A percentile compares a stretch with the other conserved stretches of the same genome.
phyloP scores from a whole-genome alignment of 2,329 filamentous ascomycete species.

The Botrytis squamosa region DNA sequence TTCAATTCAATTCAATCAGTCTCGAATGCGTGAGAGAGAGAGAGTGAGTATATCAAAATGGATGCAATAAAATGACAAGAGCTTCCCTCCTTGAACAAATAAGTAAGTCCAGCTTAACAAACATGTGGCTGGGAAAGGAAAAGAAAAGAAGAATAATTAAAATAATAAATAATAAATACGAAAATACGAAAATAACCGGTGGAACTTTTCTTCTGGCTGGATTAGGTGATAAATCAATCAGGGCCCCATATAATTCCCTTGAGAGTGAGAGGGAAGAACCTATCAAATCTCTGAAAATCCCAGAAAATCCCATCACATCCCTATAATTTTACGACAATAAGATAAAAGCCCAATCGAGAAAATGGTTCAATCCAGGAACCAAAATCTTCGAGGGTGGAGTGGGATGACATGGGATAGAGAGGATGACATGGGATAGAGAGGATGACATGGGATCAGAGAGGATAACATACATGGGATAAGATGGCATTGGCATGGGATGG shows the following conservation, averaged over 20 bases:
- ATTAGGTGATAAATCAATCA: neutral
- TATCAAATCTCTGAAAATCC: neutral
- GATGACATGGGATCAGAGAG: neutral
- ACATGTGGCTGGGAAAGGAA: slow-evolving; percentile 21
- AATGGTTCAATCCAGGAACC: neutral
- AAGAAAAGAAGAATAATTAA: neutral
- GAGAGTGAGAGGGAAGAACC: neutral
- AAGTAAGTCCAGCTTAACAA: neutral
- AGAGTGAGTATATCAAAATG: neutral
- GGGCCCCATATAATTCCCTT: neutral
- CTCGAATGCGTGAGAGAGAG: too few species aligned
- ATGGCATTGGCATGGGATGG: neutral
- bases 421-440: too few species aligned
- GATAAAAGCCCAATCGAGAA: neutral
- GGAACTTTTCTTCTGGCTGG: neutral
- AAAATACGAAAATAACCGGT: too few species aligned
- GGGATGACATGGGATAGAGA: neutral
- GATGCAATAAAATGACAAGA: neutral
- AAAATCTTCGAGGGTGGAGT: neutral
- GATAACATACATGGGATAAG: neutral
- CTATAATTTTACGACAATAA: rapidly evolving
- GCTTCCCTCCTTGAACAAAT: neutral
- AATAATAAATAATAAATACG: too few species aligned
- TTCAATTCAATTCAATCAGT: too few species aligned
- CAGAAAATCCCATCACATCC: neutral